These are phyloP conservation scores for Crepidotus variabilis DNA, from an alignment of 768 basidiomycete genomes.

Conservation along the genomic window DNA sequence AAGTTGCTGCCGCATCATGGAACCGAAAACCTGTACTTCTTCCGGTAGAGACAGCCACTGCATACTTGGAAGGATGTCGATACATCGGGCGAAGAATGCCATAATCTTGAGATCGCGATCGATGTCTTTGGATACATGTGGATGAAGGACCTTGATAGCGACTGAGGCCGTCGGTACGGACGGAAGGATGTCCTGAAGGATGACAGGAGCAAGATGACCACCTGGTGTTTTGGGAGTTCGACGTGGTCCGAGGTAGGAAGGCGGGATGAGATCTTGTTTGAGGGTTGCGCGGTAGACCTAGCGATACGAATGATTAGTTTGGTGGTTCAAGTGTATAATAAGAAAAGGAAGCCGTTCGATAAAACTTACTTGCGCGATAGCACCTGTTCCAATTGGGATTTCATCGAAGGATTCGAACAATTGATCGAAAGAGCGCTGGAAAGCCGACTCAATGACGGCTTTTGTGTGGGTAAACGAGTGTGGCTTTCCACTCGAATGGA, in stretches of 20 bases:
- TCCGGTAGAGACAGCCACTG: conserved; percentile 95
- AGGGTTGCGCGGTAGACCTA: conserved; percentile 89
- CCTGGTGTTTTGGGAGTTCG: conserved; percentile 48
- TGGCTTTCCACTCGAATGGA: conserved; percentile 85
- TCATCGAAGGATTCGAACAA: conserved; percentile 91
- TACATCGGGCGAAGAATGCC: conserved; percentile 80
- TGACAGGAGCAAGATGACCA: conserved; percentile 43
- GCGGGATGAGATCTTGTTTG: conserved; percentile 79
- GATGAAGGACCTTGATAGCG: conserved; percentile 95
- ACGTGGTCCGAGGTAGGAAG: conserved; percentile 77
- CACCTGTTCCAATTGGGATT: conserved; percentile 91
- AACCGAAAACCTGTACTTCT: conserved; percentile 91
- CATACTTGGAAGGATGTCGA: conserved; percentile 87
- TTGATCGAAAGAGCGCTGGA: conserved; percentile 77
- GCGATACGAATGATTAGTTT: not conserved
- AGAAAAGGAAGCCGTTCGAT: not conserved
- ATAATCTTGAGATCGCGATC: conserved; percentile 91
- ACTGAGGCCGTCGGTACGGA: conserved; percentile 82
- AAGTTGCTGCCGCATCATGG: conserved; percentile 95
- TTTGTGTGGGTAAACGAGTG: conserved; percentile 82
- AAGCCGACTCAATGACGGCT: conserved; percentile 76
- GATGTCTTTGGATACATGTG: conserved; percentile 77
- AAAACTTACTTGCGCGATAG: conserved; percentile 81
- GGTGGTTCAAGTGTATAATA: not conserved
- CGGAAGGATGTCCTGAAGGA: conserved; percentile 63